Evolutionary conservation across 139 green algal genomes (phyloP).

Genomic region (Closterium sp.): DNA sequence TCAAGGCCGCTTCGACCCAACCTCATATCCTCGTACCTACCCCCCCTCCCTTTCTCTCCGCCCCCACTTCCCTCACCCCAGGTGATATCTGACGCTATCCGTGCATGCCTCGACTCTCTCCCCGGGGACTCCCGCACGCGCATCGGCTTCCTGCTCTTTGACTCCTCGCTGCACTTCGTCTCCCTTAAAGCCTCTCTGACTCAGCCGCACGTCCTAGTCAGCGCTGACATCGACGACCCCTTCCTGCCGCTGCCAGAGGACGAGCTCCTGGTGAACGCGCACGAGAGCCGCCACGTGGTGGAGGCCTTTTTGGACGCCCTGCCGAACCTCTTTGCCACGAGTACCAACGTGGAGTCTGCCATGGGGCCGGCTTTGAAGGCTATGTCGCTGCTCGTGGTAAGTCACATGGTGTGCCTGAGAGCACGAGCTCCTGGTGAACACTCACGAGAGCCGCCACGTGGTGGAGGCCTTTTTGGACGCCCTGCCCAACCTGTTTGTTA

Average conservation of each 20-base stretch:
- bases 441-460: constrained; percentile 68
- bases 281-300: constrained; percentile 71
- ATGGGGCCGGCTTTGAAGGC: constrained; percentile 91
- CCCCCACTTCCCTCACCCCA: neutral
- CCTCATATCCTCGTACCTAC: constrained; percentile 68
- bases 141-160: neutral
- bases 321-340: constrained; percentile 66
- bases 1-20: constrained; percentile 58
- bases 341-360: constrained; percentile 66
- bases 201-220: constrained; percentile 72
- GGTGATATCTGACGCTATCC: neutral
- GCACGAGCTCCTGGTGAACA: constrained; percentile 92
- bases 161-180: constrained; percentile 48
- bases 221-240: constrained; percentile 82
- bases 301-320: constrained; percentile 84
- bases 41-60: constrained; percentile 68
- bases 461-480: constrained; percentile 84
- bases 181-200: constrained; percentile 71
- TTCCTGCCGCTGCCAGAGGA: constrained; percentile 87
- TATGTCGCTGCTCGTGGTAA: constrained; percentile 77
- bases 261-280: constrained; percentile 89
- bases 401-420: constrained; percentile 70
- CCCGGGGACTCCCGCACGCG: neutral
- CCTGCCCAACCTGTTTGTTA: constrained; percentile 70
- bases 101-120: neutral